phyloP scores from a whole-genome alignment of 805 yeast species.

The Candida chauliodis region DNA sequence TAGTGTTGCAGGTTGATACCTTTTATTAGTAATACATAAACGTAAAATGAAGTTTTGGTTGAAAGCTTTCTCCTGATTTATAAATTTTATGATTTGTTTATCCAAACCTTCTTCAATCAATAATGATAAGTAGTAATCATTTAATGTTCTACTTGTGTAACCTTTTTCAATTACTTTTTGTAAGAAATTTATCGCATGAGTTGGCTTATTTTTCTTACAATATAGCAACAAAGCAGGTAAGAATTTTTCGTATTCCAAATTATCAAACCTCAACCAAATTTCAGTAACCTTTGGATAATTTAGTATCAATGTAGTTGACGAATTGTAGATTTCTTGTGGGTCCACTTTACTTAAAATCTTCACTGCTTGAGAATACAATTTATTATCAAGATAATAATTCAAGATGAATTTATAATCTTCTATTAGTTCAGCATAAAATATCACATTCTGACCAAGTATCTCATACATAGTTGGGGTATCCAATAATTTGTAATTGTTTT shows the following conservation, averaged over 20 bases:
- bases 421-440: slow-evolving; percentile 64
- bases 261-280: slow-evolving; percentile 64
- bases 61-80: slow-evolving; percentile 33
- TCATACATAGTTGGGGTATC: slow-evolving; percentile 71
- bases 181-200: slow-evolving; percentile 66
- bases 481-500: slow-evolving; percentile 42
- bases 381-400: slow-evolving; percentile 61
- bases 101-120: slow-evolving; percentile 43
- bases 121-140: slow-evolving; percentile 68
- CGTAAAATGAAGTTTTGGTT: slow-evolving; percentile 76
- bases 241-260: slow-evolving; percentile 47
- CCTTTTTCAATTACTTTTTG: slow-evolving; percentile 45
- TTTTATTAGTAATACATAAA: slow-evolving; percentile 58
- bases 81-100: slow-evolving; percentile 30
- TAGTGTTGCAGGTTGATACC: slow-evolving; percentile 63
- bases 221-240: slow-evolving; percentile 76
- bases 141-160: slow-evolving; percentile 45
- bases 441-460: slow-evolving; percentile 62
- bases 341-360: slow-evolving; percentile 38
- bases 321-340: slow-evolving; percentile 50
- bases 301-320: slow-evolving; percentile 63
- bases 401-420: slow-evolving; percentile 69
- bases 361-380: slow-evolving; percentile 73
- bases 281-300: slow-evolving; percentile 66
- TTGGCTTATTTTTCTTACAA: slow-evolving; percentile 47